Evolutionary conservation across 345 rosid genomes (phyloP).

Genomic region (Crucihimalaya himalaica): DNA sequence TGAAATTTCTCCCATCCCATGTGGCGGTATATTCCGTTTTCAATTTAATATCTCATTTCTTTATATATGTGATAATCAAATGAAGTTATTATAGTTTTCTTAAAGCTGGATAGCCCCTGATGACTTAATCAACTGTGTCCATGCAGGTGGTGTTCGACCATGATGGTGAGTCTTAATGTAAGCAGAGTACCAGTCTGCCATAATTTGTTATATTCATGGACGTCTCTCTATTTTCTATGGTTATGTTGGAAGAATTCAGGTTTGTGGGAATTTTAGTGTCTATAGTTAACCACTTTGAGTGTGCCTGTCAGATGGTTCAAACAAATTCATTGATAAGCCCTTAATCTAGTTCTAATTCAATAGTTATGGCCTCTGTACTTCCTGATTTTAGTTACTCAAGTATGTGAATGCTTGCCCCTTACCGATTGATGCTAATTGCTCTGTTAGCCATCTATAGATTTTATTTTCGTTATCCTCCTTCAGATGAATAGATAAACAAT

Average conservation of each 20-base stretch:
- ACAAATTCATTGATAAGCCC: neutral
- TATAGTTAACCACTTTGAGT: slow-evolving; percentile 8
- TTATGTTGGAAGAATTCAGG: neutral
- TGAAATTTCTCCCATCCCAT: slow-evolving; percentile 85
- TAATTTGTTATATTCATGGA: neutral
- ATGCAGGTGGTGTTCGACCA: slow-evolving; percentile 98
- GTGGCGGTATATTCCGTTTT: slow-evolving; percentile 65
- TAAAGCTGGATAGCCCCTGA: neutral
- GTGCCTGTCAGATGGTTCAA: slow-evolving; percentile 1
- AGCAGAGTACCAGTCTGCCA: slow-evolving; percentile 9
- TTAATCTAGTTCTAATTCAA: slow-evolving; percentile 1
- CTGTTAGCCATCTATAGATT: neutral
- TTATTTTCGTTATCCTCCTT: neutral
- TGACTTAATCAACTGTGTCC: slow-evolving; percentile 21
- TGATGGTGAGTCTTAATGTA: slow-evolving; percentile 68
- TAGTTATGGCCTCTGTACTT: slow-evolving; percentile 9
- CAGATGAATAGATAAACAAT: neutral
- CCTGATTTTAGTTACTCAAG: neutral
- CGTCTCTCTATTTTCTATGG: slow-evolving; percentile 6
- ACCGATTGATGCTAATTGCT: slow-evolving; percentile 3
- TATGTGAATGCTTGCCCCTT: slow-evolving; percentile 1
- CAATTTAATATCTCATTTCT: slow-evolving; percentile 18
- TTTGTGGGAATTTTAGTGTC: neutral
- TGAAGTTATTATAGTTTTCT: slow-evolving; percentile 10
- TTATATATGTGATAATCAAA: neutral